phyloP scores from a whole-genome alignment of 108 stramenopile species.

The Cylindrotheca closterium region DNA sequence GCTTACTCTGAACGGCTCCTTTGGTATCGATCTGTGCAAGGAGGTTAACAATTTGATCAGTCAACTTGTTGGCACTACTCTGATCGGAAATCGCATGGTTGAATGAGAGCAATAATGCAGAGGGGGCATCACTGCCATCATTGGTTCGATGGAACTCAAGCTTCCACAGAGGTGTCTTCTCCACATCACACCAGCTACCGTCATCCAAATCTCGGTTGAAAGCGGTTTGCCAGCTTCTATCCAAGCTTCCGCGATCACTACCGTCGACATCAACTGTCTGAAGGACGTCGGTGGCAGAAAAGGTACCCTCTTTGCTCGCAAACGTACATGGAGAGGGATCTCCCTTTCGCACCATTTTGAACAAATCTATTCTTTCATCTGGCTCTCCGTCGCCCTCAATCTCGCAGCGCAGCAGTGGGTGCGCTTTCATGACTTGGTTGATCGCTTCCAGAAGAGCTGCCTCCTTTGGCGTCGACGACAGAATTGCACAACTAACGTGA shows the following conservation, averaged over 20 bases:
- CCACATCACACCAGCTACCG: constrained; percentile 56
- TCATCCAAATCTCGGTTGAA: constrained; percentile 73
- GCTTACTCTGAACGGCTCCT: constrained; percentile 17
- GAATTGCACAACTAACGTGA: constrained; percentile 51
- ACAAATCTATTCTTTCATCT: constrained; percentile 72
- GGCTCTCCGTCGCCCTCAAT: constrained; percentile 81
- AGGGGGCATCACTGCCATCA: constrained; percentile 27
- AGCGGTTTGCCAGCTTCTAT: constrained; percentile 58
- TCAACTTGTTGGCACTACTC: constrained; percentile 64
- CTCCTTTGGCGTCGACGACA: constrained; percentile 60
- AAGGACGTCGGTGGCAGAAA: constrained; percentile 50
- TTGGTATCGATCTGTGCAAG: constrained; percentile 53
- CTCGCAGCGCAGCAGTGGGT: constrained; percentile 60
- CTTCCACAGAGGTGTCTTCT: constrained; percentile 68
- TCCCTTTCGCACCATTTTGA: constrained; percentile 85
- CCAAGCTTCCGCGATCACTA: constrained; percentile 27
- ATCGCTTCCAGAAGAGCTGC: constrained; percentile 55
- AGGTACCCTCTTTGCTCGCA: constrained; percentile 33
- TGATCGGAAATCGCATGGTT: constrained; percentile 91
- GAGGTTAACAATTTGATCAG: constrained; percentile 65
- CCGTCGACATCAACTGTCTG: constrained; percentile 48
- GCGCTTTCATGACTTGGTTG: constrained; percentile 66
- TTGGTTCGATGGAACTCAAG: constrained; percentile 58
- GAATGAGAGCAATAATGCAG: constrained; percentile 73
- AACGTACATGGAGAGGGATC: constrained; percentile 80